Base-by-base conservation (phyloP, 1,284 basidiomycete species). In the Fomitiporia mediterranea region DNA sequence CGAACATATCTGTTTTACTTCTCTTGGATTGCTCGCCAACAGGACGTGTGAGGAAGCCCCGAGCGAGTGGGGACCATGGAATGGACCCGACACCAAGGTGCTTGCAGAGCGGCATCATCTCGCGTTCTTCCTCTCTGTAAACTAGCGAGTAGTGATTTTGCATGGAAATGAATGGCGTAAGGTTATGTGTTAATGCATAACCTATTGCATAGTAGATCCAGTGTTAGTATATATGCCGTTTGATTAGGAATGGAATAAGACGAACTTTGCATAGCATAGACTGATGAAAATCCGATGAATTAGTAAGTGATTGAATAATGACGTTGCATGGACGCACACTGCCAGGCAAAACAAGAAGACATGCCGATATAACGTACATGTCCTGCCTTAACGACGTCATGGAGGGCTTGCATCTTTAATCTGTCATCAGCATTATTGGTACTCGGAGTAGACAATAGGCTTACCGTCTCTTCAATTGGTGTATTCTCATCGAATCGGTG, bases 161-260 rank as follows among this genome's bases (percentile, higher is more conserved):
- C 85, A 88, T 86, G 9, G 79, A 81, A 64, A 84, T 80, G 69
- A 86, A 85, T 0, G 79, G 81, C 0, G 83, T 85, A 28, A 84
- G 71, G 17, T 77, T 75, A 67, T 85, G 77, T 32, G 67, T 67
- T 56, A 78, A 75, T 1, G 74, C 78, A 62, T 77, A 78, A 60
- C 73, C 69, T 70, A 62, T n/a, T n/a, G n/a, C n/a, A n/a, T n/a
- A n/a, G n/a, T n/a, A n/a, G n/a, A 5, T 42, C 19, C 13, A 51
- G n/a, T 4, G n/a, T 55, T 15, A 35, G 7, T 5, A 8, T 11
- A 3, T 15, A 39, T 3, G 21, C 4, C 55, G 9, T 15, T 19
- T 9, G 61, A 11, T 58, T 60, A 35, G 21, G 2, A 46, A 4
- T 8, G 11, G n/a, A n/a, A n/a, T n/a, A 53, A 64, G 38, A 21